Percentiles rank a stretch among this genome's conserved stretches.
Conservation (phyloP, 371 early-diverging fungal genomes). For the Phascolomyces articulosus region DNA sequence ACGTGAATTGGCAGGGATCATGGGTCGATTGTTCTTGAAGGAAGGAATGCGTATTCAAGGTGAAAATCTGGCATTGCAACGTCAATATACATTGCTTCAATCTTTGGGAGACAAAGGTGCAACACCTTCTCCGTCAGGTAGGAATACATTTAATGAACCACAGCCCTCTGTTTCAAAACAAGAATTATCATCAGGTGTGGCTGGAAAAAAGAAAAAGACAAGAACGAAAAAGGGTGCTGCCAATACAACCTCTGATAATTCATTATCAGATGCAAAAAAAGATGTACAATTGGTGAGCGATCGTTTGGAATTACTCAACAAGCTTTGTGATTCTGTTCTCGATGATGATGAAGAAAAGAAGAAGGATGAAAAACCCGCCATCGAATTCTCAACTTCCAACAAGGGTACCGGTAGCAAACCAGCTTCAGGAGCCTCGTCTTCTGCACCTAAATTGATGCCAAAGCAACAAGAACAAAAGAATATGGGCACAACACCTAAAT, state of each 20-base stretch:
- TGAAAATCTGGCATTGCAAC: constrained; percentile 66
- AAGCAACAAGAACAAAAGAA: too few relatives aligned
- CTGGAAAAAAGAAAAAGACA: constrained; percentile 32
- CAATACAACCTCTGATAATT: neutral
- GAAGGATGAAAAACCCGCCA: too few relatives aligned
- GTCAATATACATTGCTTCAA: constrained; percentile 64
- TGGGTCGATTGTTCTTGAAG: constrained; percentile 71
- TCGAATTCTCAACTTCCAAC: too few relatives aligned
- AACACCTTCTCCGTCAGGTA: neutral
- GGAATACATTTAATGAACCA: too few relatives aligned
- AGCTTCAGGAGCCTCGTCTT: neutral
- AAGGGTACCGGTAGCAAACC: too few relatives aligned
- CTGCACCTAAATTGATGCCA: neutral
- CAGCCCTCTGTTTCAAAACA: neutral
- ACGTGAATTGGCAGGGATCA: constrained; percentile 66
- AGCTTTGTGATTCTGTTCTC: neutral
- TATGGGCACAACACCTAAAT: neutral
- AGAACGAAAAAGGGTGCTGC: constrained; percentile 40
- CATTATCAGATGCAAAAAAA: neutral
- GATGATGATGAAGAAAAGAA: neutral
- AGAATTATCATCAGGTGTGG: neutral
- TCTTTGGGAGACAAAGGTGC: constrained; percentile 37
- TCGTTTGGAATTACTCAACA: neutral
- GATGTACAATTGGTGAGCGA: neutral
- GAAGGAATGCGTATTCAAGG: constrained; percentile 74